Percentiles rank a stretch among this genome's conserved stretches.
Evolutionary conservation across 1,284 basidiomycete species (phyloP).

Genomic region (Ganoderma lucidum): DNA sequence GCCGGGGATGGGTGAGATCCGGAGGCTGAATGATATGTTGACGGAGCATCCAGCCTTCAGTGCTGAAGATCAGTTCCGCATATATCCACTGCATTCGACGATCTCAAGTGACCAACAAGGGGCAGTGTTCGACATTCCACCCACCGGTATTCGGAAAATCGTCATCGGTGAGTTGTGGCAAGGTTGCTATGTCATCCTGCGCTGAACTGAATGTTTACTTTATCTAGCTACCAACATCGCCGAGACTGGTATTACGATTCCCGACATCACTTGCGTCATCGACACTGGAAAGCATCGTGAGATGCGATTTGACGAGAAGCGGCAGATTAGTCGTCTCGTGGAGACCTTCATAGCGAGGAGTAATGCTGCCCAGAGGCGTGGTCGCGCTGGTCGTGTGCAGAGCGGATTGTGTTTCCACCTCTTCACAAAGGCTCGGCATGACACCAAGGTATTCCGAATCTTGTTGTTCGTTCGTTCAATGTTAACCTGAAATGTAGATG

Average conservation of each 20-base stretch:
- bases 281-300: constrained; percentile 95
- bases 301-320: constrained; percentile 98
- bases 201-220: neutral
- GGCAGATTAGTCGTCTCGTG: constrained; percentile 92
- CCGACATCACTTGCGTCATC: constrained; percentile 98
- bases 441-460: constrained; percentile 64
- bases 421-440: constrained; percentile 91
- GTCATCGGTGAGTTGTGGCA: constrained; percentile 81
- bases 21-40: constrained; percentile 86
- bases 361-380: constrained; percentile 93
- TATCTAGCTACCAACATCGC: constrained; percentile 77
- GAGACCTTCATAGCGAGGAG: constrained; percentile 95
- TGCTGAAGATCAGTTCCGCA: constrained; percentile 68
- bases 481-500: constrained; percentile 59
- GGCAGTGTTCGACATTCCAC: constrained; percentile 90
- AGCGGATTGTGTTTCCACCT: constrained; percentile 95
- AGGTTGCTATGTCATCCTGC: neutral
- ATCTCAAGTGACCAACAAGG: constrained; percentile 91
- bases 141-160: constrained; percentile 85
- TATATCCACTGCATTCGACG: constrained; percentile 94
- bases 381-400: constrained; percentile 93
- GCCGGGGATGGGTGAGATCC: constrained; percentile 94
- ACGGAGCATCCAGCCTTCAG: constrained; percentile 83
- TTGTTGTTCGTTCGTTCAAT: neutral
- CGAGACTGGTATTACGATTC: constrained; percentile 94